Conservation (phyloP, 306 rosid genomes). For the Malus orientalis region DNA sequence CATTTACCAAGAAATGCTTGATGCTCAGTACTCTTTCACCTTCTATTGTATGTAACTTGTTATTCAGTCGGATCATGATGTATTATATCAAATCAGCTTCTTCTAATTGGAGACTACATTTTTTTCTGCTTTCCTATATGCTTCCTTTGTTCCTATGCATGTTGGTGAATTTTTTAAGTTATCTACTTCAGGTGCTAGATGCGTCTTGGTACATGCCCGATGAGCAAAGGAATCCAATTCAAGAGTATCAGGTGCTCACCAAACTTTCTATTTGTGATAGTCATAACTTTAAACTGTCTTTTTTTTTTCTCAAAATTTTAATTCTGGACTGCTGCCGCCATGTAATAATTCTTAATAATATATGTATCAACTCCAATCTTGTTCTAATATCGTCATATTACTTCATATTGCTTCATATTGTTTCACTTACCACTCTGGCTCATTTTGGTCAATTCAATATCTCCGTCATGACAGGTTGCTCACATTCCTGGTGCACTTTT, state of each 20-base stretch:
- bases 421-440: background rate
- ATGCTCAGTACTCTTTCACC: background rate
- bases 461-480: slow-evolving; percentile 62
- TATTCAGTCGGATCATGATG: background rate
- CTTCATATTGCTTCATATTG: background rate
- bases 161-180: background rate
- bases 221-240: slow-evolving; percentile 92
- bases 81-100: background rate
- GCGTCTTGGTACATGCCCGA: slow-evolving; percentile 99
- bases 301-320: no score
- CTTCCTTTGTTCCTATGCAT: background rate
- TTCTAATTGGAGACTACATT: background rate
- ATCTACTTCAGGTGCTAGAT: slow-evolving; percentile 64
- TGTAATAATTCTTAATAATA: slow-evolving; percentile 3
- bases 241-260: slow-evolving; percentile 78
- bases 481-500: slow-evolving; percentile 97
- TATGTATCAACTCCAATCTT: background rate
- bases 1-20: background rate
- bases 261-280: background rate
- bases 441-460: background rate
- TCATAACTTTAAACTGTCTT: background rate
- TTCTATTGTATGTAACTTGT: background rate
- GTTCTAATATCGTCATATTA: background rate
- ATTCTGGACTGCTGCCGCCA: background rate
- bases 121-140: background rate